Evolutionary conservation across 1,139 yeast genomes (phyloP), one percentile per base, ranked within the genome.

Genomic region (Pichia sp.): DNA sequence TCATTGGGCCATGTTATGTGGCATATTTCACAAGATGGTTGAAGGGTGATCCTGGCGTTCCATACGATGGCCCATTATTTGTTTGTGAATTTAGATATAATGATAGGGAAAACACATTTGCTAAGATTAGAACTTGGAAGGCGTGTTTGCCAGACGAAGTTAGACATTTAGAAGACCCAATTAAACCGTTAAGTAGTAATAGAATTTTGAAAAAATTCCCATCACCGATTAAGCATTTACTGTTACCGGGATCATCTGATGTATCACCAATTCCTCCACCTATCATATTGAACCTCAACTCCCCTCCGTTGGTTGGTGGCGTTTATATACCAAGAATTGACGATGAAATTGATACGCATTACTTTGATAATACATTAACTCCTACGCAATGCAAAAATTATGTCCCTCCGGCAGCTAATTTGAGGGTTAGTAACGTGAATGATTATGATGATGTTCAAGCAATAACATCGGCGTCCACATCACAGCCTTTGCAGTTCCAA

Each of bases 121-220:
- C 92, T 66, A 83, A 94, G 61, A 92, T 92, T 57, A 78, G 97
- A 60, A 92, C 98, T 1, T 92, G 98, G 98, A 92, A 87, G 64
- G 97, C 97, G 4, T 92, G 98, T 68, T 74, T 92, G 53, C 98
- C 98, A 0, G 98, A 92, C 64, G 98, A 90, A 61, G 85, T 90
- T 37, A 79, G 97, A 58, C 90, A 85, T 51, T 74, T 78, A 43
- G 84, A 81, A 46, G 97, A 92, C 61, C 87, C 87, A 41, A 90
- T 94, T 54, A 81, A 81, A 38, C 77, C 80, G 2, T 60, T 66
- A 31, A 79, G 78, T 28, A 67, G 78, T 33, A 65, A 74, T 46
- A 75, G 95, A 56, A 79, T 84, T 52, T 72, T 84, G 59, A 79
- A 80, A 59, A 80, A 80, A 59, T 80, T 70, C 57, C 90, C 85